Evolutionary conservation across 495 filamentous ascomycete genomes (phyloP), one percentile per base, ranked within the genome.

Genomic region (Cairneyella variabilis): DNA sequence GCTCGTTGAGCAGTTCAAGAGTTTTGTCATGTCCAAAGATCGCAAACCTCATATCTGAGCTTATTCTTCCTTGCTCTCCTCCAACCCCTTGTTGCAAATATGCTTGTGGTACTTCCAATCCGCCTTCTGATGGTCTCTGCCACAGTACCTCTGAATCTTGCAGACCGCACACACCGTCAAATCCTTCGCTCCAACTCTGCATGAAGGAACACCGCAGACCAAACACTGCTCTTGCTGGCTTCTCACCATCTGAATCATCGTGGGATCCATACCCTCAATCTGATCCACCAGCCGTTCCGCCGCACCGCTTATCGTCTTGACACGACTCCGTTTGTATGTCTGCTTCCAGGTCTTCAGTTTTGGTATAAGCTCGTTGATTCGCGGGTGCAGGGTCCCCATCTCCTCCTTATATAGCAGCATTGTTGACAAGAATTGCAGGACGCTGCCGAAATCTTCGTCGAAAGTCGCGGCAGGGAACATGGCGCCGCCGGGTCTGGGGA

Each of bases 81-180:
- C 14, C 50, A 58, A 50, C 2, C 56, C 56, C 45, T 58, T 58
- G n/a, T 53, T 43, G 39, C 56, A 58, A 44, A 58, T 58, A 34
- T 54, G 46, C 32, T 59, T 59, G 21, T 59, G 57, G 38, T 54
- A 51, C 25, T 55, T 59, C 57, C 57, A 59, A 41, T 59, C 57
- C 38, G 18, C 28, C 32, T 59, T 59, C 23, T 59, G 57, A 30
- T 59, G 57, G 11, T 59, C 57, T 41, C 41, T 55, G 3, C 57
- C 51, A 51, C 57, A 59, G 30, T 59, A 59, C 39, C 57, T 46
- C 51, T 59, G 57, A 40, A 59, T 36, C 22, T 32, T 28, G 48
- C 57, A 59, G 11, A 11, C 23, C 7, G 20, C 51, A 51, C 57
- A 59, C 7, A 51, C 25, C 30, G 51, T 59, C 51, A 59, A 45